Evolutionary conservation across 116 monocot species (phyloP).

Genomic region (Iris pallida): DNA sequence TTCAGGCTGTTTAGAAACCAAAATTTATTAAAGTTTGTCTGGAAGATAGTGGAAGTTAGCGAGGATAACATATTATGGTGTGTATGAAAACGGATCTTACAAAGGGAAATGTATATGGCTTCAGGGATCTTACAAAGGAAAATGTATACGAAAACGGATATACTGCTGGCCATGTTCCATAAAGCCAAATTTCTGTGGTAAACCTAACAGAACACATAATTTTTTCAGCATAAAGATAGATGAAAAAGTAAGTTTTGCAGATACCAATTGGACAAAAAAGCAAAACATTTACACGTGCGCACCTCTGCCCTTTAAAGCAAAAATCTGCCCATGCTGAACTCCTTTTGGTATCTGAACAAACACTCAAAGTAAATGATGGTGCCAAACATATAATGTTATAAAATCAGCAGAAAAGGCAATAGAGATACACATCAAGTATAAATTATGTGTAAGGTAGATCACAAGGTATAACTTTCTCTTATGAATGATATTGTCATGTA

Average conservation of each 20-base stretch:
- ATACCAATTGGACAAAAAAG: background rate
- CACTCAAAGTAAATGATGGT: background rate
- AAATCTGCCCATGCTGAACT: conserved; percentile 76
- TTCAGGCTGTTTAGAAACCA: too few species aligned
- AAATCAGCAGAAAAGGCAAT: too few species aligned
- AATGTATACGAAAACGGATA: conserved; percentile 73
- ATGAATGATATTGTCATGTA: too few species aligned
- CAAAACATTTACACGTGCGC: conserved; percentile 2
- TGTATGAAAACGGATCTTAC: too few species aligned
- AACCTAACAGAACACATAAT: conserved; percentile 46
- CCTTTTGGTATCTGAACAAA: conserved; percentile 85
- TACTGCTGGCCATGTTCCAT: conserved; percentile 74
- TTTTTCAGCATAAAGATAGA: background rate
- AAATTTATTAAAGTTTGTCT: too few species aligned
- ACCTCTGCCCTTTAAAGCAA: conserved; percentile 87
- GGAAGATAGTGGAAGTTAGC: too few species aligned
- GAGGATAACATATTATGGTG: too few species aligned
- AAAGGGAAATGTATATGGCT: too few species aligned
- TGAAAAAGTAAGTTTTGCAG: background rate
- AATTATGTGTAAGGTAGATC: too few species aligned
- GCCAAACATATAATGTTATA: too few species aligned
- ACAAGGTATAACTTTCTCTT: too few species aligned
- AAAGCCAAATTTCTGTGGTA: conserved; percentile 62
- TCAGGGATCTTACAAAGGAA: conserved; percentile 73
- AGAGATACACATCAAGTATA: too few species aligned